Conservation (phyloP, 2,329 filamentous ascomycete genomes). For the Sphaerulina populicola region DNA sequence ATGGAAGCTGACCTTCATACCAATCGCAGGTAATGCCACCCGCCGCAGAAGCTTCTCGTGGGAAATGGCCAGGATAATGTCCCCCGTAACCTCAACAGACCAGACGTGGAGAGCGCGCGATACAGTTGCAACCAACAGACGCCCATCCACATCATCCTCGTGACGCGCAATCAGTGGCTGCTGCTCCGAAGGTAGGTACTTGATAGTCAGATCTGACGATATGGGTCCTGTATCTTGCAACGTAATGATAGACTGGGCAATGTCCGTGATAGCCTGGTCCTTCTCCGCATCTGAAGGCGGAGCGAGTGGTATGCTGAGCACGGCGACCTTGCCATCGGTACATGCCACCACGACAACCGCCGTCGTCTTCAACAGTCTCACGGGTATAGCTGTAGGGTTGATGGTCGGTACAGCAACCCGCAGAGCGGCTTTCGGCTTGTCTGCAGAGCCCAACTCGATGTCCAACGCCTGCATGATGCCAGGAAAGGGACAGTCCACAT, state of each 20-base stretch:
- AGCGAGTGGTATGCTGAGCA: constrained; percentile 48
- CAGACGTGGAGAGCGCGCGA: constrained; percentile 20
- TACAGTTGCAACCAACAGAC: constrained; percentile 16
- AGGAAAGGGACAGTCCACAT: constrained; percentile 48
- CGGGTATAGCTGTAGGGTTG: constrained; percentile 8
- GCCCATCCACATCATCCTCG: constrained; percentile 11
- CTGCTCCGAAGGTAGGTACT: constrained; percentile 14
- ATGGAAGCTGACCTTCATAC: constrained; percentile 22
- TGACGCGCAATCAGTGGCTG: constrained; percentile 1
- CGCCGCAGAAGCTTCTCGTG: constrained; percentile 12
- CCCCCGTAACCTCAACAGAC: constrained; percentile 20
- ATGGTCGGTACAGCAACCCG: constrained; percentile 11
- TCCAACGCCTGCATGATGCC: constrained; percentile 48
- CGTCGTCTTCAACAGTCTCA: constrained; percentile 28
- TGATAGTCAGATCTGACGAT: constrained; percentile 12
- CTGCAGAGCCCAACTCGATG: constrained; percentile 46
- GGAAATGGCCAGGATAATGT: constrained; percentile 14
- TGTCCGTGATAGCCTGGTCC: constrained; percentile 18
- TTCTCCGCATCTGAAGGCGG: constrained; percentile 36
- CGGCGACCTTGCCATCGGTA: constrained; percentile 48
- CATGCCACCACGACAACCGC: constrained; percentile 48
- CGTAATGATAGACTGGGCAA: constrained; percentile 8
- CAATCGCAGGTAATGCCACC: constrained; percentile 16
- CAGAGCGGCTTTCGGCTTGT: constrained; percentile 44
- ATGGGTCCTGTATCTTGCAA: constrained; percentile 7